Evolutionary conservation across 1,139 yeast genomes (phyloP), one percentile per base, ranked within the genome.

Genomic region (Lizanozyma gosingica): DNA sequence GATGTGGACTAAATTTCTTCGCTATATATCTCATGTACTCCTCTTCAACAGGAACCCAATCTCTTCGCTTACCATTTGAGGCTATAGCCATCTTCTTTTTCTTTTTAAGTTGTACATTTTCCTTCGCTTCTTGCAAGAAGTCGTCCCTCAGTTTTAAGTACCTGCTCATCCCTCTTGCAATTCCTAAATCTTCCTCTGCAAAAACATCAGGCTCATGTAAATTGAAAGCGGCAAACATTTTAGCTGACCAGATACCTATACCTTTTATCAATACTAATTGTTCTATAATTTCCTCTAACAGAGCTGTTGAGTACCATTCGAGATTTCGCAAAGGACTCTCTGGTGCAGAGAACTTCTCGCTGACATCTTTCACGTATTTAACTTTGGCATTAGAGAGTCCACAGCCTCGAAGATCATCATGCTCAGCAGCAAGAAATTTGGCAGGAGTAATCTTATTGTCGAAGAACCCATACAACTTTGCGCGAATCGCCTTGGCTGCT

Each of bases 221-320:
- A 0, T 84, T 83, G 54, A 87, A 86, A 16, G 82, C 56, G 15
- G 83, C 62, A 60, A 87, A 88, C 96, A 88, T 88, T 43, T 83
- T 84, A 0, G 94, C 94, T 8, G 90, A 79, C 97, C 97, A 88
- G 1, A 78, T 75, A 0, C 97, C 97, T 32, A 88, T 75, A 0
- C 97, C 97, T 53, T 86, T 84, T 41, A 87, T 63, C 34, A 53
- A 51, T 1, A 78, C 77, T 41, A 87, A 59, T 42, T 71, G 76
- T 17, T 71, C 73, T 1, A 76, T 64, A 2, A 85, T 65, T 29
- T 71, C 82, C n/a, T 67, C 70, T 39, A 68, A 65, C 6, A 56
- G 40, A 17, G 60, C 53, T 0, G 45, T 38, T 1, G 43, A 42
- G 41, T 74, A 60, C 35, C 49, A 47, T 3, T 50, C 51, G 4